A percentile compares a stretch with the other conserved stretches of the same genome.
Conservation (phyloP, 2,329 filamentous ascomycete genomes). For the Fusarium sp. region DNA sequence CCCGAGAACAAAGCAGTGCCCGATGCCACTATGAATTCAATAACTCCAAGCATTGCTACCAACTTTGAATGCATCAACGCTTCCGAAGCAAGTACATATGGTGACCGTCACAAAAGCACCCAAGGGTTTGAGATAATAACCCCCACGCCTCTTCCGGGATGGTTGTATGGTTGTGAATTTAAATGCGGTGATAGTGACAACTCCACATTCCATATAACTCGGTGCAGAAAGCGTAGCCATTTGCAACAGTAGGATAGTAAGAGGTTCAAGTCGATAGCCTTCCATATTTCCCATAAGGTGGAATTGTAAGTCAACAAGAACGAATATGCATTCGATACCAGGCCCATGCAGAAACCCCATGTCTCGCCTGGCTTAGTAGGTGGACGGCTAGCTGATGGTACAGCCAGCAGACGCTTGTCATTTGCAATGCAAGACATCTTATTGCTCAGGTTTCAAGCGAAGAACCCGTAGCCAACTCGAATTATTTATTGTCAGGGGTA, state of each 20-base stretch:
- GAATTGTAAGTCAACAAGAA: too few relatives aligned
- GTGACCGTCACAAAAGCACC: neutral
- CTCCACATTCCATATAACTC: neutral
- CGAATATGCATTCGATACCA: too few relatives aligned
- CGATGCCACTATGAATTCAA: neutral
- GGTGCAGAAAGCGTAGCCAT: neutral
- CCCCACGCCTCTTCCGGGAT: neutral
- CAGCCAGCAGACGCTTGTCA: conserved; percentile 6
- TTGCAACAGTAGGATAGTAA: too few relatives aligned
- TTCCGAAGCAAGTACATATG: neutral
- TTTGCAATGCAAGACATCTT: conserved; percentile 33
- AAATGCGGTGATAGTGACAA: neutral
- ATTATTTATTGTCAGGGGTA: conserved; percentile 28
- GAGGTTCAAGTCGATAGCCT: too few relatives aligned
- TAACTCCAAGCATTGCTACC: neutral
- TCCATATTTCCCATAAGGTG: too few relatives aligned
- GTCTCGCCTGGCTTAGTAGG: conserved; percentile 5
- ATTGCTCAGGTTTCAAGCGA: conserved; percentile 28
- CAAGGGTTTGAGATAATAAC: neutral
- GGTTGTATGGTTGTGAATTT: neutral
- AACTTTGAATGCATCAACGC: neutral
- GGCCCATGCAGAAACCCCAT: conserved; percentile 9
- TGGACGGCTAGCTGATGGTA: neutral
- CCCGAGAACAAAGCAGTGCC: conserved; percentile 10
- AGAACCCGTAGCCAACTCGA: conserved; percentile 1